These are phyloP conservation scores for Echium plantagineum DNA, from an alignment of 257 asterid species.

Conservation along the genomic window DNA sequence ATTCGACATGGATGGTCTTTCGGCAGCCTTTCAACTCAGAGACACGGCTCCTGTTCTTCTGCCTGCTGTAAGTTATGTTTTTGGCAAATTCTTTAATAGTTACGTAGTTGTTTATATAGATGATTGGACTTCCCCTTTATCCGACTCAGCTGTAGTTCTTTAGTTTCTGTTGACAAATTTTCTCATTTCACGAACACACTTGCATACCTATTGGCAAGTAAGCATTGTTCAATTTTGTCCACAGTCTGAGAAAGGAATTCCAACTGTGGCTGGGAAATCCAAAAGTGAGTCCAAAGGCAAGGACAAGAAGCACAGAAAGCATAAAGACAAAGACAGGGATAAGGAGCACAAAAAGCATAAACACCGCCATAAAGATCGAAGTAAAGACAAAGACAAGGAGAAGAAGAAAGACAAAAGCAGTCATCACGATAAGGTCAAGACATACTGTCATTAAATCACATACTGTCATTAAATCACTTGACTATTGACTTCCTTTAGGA, in stretches of 20 bases:
- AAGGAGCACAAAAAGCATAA: constrained; percentile 89
- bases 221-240: constrained; percentile 17
- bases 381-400: constrained; percentile 88
- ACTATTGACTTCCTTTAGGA: background rate
- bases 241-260: constrained; percentile 89
- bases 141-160: background rate
- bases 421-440: constrained; percentile 74
- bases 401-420: constrained; percentile 61
- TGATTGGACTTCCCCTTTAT: background rate
- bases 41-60: constrained; percentile 73
- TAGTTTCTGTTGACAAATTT: constrained; percentile 1
- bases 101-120: constrained; percentile 6
- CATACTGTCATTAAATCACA: constrained; percentile 10
- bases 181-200: background rate
- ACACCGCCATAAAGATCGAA: constrained; percentile 92
- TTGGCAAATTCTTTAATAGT: constrained; percentile 12
- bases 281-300: constrained; percentile 74
- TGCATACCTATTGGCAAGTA: constrained; percentile 1
- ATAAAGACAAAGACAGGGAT: constrained; percentile 52
- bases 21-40: constrained; percentile 80
- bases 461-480: constrained; percentile 11
- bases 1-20: constrained; percentile 61
- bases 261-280: constrained; percentile 71
- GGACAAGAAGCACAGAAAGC: constrained; percentile 93
- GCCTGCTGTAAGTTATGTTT: constrained; percentile 49